These are phyloP conservation scores for Yamadazyma taylorii DNA, from an alignment of 1,139 yeast species.

Conservation along the genomic window DNA sequence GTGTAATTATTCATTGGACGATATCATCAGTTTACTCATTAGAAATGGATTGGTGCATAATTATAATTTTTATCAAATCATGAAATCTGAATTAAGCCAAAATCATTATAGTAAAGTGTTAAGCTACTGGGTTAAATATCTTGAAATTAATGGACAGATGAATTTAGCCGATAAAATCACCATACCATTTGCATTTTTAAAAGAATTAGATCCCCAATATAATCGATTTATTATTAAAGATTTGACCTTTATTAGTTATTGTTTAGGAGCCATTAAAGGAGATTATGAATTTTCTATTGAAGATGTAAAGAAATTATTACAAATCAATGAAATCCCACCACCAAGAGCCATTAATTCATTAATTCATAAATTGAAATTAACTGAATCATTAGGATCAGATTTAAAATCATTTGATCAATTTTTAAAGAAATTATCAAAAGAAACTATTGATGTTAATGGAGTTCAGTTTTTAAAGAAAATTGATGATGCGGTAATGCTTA, in stretches of 20 bases:
- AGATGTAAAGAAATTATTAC: slow-evolving; percentile 32
- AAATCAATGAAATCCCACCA: slow-evolving; percentile 25
- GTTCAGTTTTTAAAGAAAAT: slow-evolving; percentile 23
- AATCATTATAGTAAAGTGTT: slow-evolving; percentile 26
- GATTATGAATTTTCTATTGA: slow-evolving; percentile 23
- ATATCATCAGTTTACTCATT: slow-evolving; percentile 29
- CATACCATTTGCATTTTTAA: slow-evolving; percentile 1
- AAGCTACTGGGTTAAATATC: slow-evolving; percentile 33
- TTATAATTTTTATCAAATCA: slow-evolving; percentile 31
- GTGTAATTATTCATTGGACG: slow-evolving; percentile 16
- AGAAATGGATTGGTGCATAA: slow-evolving; percentile 32
- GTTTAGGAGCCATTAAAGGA: slow-evolving; percentile 28
- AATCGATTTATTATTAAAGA: slow-evolving; percentile 16
- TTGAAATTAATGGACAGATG: slow-evolving; percentile 25
- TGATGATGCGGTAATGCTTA: slow-evolving; percentile 20
- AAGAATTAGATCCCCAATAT: slow-evolving; percentile 2
- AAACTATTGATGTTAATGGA: slow-evolving; percentile 34
- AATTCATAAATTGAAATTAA: neutral
- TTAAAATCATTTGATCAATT: neutral
- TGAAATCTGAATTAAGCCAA: slow-evolving; percentile 18
- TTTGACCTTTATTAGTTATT: slow-evolving; percentile 37
- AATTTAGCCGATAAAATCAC: slow-evolving; percentile 1
- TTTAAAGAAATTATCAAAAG: neutral
- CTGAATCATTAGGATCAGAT: neutral
- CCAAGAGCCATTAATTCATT: neutral